Evolutionary conservation across 2,329 filamentous ascomycete genomes (phyloP), one percentile per base, ranked within the genome.

Genomic region (Tolypocladium sp.): DNA sequence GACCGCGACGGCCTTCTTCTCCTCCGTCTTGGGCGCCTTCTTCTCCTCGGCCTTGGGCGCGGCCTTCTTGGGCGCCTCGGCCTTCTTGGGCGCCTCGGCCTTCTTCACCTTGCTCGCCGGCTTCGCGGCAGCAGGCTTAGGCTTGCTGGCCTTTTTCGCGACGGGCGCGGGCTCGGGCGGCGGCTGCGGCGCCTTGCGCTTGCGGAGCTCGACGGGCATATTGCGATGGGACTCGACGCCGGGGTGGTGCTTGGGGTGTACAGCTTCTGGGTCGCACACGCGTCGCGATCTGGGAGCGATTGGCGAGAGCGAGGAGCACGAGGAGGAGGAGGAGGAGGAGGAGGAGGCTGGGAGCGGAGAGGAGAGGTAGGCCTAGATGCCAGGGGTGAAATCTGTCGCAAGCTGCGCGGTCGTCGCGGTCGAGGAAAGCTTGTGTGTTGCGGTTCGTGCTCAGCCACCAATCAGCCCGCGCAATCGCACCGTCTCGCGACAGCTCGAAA

Each of bases 131-230:
- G 76, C 77, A 59, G 69, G 25, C 44, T 49, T 67, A 58, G 71
- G 68, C 59, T 73, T 73, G 44, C 71, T 68, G 61, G 62, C 59
- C 73, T 81, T 82, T 64, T 73, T 75, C 52, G 68, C 64, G 41
- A 73, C 73, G 27, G 78, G 74, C 20, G 79, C 74, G 63, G 79
- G 75, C 61, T 78, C 74, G 57, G 76, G 72, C 33, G 76, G 73
- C 60, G 77, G 73, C 67, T 75, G 76, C 57, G 77, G 78, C 64
- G 82, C 81, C 73, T 85, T 85, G 76, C 83, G 82, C 76, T 86
- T 85, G 73, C 83, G 79, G 51, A 86, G 76, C 67, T 80, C 80
- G 65, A 81, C 77, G 63, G 82, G 80, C 83, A 86, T 85, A 85
- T 85, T 58, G 61, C 71, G 65, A 59, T 52, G 49, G 17, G 30